Conservation (phyloP, 208 protist genomes). For the Kentomonas sorsogonicus region DNA sequence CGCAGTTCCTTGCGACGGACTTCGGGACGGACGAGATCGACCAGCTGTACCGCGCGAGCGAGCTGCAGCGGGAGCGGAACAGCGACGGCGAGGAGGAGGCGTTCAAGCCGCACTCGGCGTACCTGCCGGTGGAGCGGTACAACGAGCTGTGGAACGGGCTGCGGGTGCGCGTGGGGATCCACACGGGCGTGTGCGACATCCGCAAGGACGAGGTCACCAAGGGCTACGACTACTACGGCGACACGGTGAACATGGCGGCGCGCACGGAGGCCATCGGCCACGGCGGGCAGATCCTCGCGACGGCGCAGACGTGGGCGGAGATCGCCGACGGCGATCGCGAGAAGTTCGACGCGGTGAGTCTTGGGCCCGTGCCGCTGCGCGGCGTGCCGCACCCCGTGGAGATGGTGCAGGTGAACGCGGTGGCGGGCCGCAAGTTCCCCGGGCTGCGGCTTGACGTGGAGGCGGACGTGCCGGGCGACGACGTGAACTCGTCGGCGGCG, state of each 20-base stretch:
- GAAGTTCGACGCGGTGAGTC: slow-evolving; percentile 7
- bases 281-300: slow-evolving; percentile 44
- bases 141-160: slow-evolving; percentile 3
- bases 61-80: slow-evolving; percentile 1
- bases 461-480: background rate
- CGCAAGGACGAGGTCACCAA: slow-evolving; percentile 21
- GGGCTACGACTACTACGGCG: slow-evolving; percentile 74
- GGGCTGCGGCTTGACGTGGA: background rate
- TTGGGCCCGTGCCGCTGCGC: slow-evolving; percentile 13
- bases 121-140: no score
- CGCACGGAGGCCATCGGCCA: slow-evolving; percentile 43
- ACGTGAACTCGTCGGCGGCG: no score
- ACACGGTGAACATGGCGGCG: slow-evolving; percentile 56
- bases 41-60: slow-evolving; percentile 20
- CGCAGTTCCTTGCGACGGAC: slow-evolving; percentile 28
- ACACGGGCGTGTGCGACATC: slow-evolving; percentile 22
- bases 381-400: slow-evolving; percentile 13
- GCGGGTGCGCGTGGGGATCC: slow-evolving; percentile 29
- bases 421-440: slow-evolving; percentile 7
- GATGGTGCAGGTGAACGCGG: slow-evolving; percentile 14
- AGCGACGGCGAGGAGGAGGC: background rate
- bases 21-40: slow-evolving; percentile 42
- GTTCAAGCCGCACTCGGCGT: background rate
- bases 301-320: background rate
- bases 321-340: slow-evolving; percentile 4